Evolutionary conservation across 2,329 filamentous ascomycete genomes (phyloP), one percentile per base, ranked within the genome.

Genomic region (Ophiosphaerella herpotricha): DNA sequence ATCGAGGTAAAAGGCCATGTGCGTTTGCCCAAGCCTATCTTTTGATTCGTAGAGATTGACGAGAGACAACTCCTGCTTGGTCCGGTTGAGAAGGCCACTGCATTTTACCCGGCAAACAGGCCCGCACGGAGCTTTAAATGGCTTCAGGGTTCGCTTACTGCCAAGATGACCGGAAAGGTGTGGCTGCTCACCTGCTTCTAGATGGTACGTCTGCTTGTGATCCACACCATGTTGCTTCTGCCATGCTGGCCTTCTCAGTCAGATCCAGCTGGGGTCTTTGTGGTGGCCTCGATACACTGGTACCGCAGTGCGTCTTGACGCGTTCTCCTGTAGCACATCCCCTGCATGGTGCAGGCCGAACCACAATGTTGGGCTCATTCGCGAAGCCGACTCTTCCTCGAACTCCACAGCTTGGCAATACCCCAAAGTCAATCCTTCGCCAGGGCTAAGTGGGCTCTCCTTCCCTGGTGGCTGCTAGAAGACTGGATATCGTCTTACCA

Each of bases 71-170:
- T 50, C 49, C 41, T 43, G 52, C 45, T 45, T 60, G 56, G 26
- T 50, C 45, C 53, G 43, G 39, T 37, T 58, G 58, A 48, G 50
- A 43, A 45, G 53, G 26, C 44, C 48, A 44, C 49, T 52, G 35
- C 54, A 57, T 50, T 66, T 69, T 69, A 69, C 60, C 64, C 66
- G 66, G 66, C 47, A 58, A 48, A 51, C 48, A 66, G 61, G 61
- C 34, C 64, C 62, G 63, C 64, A 63, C 59, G 53, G 62, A 52
- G 50, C 62, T 52, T 45, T 46, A 37, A 36, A 41, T 51, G 53
- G 55, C 52, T 53, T 52, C 46, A 37, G 33, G 40, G 46, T 48
- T 61, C 58, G 60, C 56, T 61, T 60, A 56, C 32, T 43, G 43
- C 47, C 35, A 54, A 39, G 48, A 35, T 43, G 43, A 46, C 40